Evolutionary conservation across 2,329 filamentous ascomycete genomes (phyloP), one percentile per base, ranked within the genome.

Genomic region (Xylaria sp.): DNA sequence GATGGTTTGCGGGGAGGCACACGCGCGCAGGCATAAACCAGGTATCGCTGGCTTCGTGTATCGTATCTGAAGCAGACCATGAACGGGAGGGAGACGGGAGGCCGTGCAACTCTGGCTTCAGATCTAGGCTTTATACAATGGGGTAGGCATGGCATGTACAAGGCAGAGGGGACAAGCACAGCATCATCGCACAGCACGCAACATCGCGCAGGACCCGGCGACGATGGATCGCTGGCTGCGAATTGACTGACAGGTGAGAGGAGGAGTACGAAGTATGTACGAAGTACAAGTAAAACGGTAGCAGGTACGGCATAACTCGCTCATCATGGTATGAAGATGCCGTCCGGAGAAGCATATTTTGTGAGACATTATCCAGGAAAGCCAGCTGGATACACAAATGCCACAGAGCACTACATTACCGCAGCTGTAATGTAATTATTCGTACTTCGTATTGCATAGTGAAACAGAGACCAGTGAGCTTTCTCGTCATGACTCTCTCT

Each of bases 21-120:
- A 42, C 37, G 11, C 37, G 37, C 9, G 37, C 37, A 10, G 37
- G 37, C 37, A 42, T 42, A 13, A 42, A 42, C 37, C 37, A 42
- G 8, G 49, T 30, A 51, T 34, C 16, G 5, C 13, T 3, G 11
- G 4, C 18, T 7, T 50, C 48, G 6, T 50, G 48, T 19, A 30
- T 19, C 19, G 30, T 13, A 30, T 10, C 23, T 11, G 9, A 8
- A 11, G 49, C 16, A 35, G 30, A 35, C 9, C 47, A 50, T 49
- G 19, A 35, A 48, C 53, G 59, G 59, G 61, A 61, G 59, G 55
- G 61, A 59, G 59, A 63, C 62, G 62, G 62, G 60, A 62, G 59
- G 62, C 59, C 62, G 60, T 64, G 60, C 62, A 51, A 64, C 52
- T 60, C 55, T 57, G 57, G 58, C 30, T 37, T 55, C 18, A 58